These are phyloP conservation scores for Botryobasidium botryosum DNA, from an alignment of 768 basidiomycete genomes.

Conservation along the genomic window DNA sequence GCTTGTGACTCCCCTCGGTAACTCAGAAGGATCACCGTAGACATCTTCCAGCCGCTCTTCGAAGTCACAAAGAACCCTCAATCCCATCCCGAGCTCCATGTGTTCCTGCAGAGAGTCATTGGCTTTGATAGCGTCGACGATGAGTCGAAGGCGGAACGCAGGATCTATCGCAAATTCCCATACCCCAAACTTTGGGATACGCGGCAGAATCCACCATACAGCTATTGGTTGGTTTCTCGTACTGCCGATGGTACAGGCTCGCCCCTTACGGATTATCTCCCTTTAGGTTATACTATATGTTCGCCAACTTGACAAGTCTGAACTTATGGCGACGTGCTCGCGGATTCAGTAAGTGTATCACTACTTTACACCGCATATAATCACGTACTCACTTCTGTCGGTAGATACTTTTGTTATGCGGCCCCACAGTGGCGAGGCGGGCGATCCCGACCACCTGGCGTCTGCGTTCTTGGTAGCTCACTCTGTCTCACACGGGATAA, in stretches of 20 bases:
- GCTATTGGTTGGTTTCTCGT: slow-evolving; percentile 57
- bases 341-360: slow-evolving; percentile 64
- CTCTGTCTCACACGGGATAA: slow-evolving; percentile 97
- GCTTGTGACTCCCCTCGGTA: neutral
- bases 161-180: slow-evolving; percentile 88
- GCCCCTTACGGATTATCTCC: neutral
- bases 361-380: neutral
- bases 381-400: neutral
- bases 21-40: slow-evolving; percentile 28
- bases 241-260: neutral
- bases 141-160: slow-evolving; percentile 82
- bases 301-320: slow-evolving; percentile 84
- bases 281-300: slow-evolving; percentile 89
- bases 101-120: slow-evolving; percentile 86
- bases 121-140: slow-evolving; percentile 99
- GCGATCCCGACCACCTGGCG: slow-evolving; percentile 92
- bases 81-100: slow-evolving; percentile 83
- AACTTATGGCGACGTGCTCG: slow-evolving; percentile 80
- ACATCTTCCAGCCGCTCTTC: slow-evolving; percentile 83
- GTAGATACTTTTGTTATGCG: slow-evolving; percentile 91
- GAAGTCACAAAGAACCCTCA: slow-evolving; percentile 88
- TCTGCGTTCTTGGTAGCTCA: slow-evolving; percentile 93
- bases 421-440: slow-evolving; percentile 95
- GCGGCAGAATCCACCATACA: slow-evolving; percentile 79
- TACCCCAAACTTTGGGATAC: slow-evolving; percentile 84